Percentiles rank a stretch among this genome's conserved stretches.
These are phyloP conservation scores for Russula compacta DNA, from an alignment of 768 basidiomycete species.

Conservation along the genomic window DNA sequence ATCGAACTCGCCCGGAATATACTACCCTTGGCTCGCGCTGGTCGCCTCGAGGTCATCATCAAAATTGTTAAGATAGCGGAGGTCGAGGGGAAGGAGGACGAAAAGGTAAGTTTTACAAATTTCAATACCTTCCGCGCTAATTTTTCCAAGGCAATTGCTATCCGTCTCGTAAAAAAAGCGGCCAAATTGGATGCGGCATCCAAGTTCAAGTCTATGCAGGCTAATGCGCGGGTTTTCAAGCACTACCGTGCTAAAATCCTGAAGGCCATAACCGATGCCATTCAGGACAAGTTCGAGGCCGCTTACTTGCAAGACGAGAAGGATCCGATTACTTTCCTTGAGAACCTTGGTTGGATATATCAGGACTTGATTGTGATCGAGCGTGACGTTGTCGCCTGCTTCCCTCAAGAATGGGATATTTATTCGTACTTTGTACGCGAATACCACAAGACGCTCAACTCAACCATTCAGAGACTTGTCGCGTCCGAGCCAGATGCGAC, in stretches of 20 bases:
- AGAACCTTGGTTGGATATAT: slow-evolving; percentile 81
- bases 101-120: slow-evolving; percentile 51
- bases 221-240: slow-evolving; percentile 87
- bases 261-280: slow-evolving; percentile 70
- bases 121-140: slow-evolving; percentile 6
- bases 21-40: slow-evolving; percentile 69
- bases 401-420: slow-evolving; percentile 89
- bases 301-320: slow-evolving; percentile 54
- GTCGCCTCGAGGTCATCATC: slow-evolving; percentile 80
- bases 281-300: slow-evolving; percentile 59
- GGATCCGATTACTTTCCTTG: slow-evolving; percentile 66
- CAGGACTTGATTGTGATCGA: slow-evolving; percentile 93
- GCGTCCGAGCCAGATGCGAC: slow-evolving; percentile 79
- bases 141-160: slow-evolving; percentile 71
- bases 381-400: slow-evolving; percentile 80
- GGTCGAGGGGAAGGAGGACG: slow-evolving; percentile 85
- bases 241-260: slow-evolving; percentile 88
- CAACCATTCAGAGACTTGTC: slow-evolving; percentile 59
- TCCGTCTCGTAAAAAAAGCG: slow-evolving; percentile 89
- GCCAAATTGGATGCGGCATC: slow-evolving; percentile 88
- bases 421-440: slow-evolving; percentile 74
- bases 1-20: slow-evolving; percentile 67
- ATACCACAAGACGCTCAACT: slow-evolving; percentile 82
- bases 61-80: slow-evolving; percentile 90
- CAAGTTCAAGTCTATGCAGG: slow-evolving; percentile 89